A percentile compares a stretch with the other conserved stretches of the same genome.
phyloP scores from a whole-genome alignment of 306 rosid genomes.

The Gastrolobium villosum region DNA sequence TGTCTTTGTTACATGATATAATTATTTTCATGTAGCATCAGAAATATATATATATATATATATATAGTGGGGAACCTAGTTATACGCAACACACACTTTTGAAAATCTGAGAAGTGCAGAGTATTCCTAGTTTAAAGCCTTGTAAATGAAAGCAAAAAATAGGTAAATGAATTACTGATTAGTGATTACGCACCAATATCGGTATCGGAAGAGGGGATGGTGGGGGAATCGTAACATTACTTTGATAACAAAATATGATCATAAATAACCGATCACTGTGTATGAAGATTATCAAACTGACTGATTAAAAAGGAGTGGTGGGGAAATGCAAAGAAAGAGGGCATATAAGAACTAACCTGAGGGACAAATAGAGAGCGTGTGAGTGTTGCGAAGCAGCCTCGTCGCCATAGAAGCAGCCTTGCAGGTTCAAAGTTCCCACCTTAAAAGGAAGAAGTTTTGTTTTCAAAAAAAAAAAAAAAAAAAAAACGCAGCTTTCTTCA shows the following conservation, averaged over 20 bases:
- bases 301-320: neutral
- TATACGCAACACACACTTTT: too few relatives aligned
- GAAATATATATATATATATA: too few relatives aligned
- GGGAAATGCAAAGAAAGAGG: neutral
- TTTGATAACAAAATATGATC: neutral
- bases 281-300: neutral
- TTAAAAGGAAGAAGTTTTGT: constrained; percentile 27
- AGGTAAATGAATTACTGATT: constrained; percentile 5
- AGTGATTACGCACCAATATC: constrained; percentile 26
- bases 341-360: constrained; percentile 55
- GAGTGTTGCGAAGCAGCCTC: constrained; percentile 73
- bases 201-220: neutral
- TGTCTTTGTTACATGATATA: too few relatives aligned
- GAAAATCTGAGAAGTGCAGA: constrained; percentile 62
- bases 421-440: constrained; percentile 30
- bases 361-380: constrained; percentile 58
- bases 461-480: neutral
- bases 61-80: too few relatives aligned
- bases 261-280: neutral
- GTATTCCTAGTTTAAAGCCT: constrained; percentile 62
- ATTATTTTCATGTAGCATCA: too few relatives aligned
- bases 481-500: too few relatives aligned
- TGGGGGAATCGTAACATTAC: neutral
- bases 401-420: constrained; percentile 61
- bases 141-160: constrained; percentile 45